Conservation (phyloP, 495 filamentous ascomycete species). For the Umbilicaria muhlenbergii region DNA sequence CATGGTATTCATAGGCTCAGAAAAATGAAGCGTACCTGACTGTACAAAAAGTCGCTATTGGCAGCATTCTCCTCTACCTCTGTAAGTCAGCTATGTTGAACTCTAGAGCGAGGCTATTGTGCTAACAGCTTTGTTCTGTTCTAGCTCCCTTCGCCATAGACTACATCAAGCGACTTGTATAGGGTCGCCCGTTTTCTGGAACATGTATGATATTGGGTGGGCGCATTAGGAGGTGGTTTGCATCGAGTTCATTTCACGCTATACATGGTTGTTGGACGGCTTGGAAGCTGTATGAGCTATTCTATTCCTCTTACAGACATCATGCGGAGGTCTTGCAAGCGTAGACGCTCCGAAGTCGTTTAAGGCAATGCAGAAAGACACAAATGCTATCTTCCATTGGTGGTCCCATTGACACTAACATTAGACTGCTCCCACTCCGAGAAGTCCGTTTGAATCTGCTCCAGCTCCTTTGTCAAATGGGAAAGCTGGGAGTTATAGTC, state of each 20-base stretch:
- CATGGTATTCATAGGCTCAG: constrained; percentile 26
- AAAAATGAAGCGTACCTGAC: constrained; percentile 58
- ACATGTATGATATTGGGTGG: not conserved
- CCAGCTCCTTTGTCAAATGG: constrained; percentile 70
- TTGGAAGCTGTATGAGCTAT: not conserved
- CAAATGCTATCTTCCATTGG: no score
- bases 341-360: no score
- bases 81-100: constrained; percentile 38
- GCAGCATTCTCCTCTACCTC: constrained; percentile 60
- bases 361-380: no score
- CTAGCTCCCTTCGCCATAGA: constrained; percentile 74
- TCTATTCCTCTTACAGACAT: not conserved
- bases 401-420: not conserved
- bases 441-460: constrained; percentile 63
- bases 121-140: not conserved
- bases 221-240: not conserved
- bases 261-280: not conserved
- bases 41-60: constrained; percentile 43
- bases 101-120: not conserved
- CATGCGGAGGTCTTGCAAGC: not conserved
- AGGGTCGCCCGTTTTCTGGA: constrained; percentile 14
- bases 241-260: not conserved
- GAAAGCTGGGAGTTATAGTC: constrained; percentile 81
- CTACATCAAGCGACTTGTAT: constrained; percentile 59
- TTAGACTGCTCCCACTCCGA: constrained; percentile 48